Evolutionary conservation across 192 early-diverging fungal species (phyloP).

Genomic region (Rhizophagus sp.): DNA sequence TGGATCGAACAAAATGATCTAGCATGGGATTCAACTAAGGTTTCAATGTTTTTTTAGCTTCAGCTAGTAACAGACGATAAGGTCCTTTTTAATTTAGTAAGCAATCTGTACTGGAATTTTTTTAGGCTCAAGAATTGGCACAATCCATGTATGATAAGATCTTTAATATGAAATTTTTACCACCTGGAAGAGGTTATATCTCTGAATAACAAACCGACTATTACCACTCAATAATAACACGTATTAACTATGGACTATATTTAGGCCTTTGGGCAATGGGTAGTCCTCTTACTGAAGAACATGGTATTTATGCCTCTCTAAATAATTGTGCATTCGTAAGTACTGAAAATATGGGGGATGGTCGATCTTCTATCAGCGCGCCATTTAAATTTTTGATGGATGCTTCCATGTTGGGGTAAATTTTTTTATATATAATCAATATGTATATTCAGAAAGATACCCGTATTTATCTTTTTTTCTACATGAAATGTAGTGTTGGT

Average conservation of each 20-base stretch:
- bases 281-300: conserved; percentile 46
- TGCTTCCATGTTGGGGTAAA: conserved; percentile 46
- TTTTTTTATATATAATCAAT: background rate
- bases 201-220: background rate
- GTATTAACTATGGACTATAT: background rate
- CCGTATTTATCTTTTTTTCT: background rate
- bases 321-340: conserved; percentile 56
- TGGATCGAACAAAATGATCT: conserved; percentile 38
- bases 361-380: background rate
- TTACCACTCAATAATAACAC: background rate
- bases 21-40: conserved; percentile 37
- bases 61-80: background rate
- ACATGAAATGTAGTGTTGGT: conserved; percentile 36
- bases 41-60: background rate
- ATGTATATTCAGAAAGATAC: background rate
- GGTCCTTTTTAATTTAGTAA: background rate
- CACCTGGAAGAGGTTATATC: conserved; percentile 42
- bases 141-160: conserved; percentile 53
- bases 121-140: conserved; percentile 40
- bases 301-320: conserved; percentile 44
- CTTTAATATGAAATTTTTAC: conserved; percentile 52
- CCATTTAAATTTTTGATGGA: conserved; percentile 53
- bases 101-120: too few relatives aligned
- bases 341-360: conserved; percentile 51
- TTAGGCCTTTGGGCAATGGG: conserved; percentile 53